These are phyloP conservation scores for Epichloe sylvatica DNA, from an alignment of 2,329 filamentous ascomycete genomes.

Conservation along the genomic window DNA sequence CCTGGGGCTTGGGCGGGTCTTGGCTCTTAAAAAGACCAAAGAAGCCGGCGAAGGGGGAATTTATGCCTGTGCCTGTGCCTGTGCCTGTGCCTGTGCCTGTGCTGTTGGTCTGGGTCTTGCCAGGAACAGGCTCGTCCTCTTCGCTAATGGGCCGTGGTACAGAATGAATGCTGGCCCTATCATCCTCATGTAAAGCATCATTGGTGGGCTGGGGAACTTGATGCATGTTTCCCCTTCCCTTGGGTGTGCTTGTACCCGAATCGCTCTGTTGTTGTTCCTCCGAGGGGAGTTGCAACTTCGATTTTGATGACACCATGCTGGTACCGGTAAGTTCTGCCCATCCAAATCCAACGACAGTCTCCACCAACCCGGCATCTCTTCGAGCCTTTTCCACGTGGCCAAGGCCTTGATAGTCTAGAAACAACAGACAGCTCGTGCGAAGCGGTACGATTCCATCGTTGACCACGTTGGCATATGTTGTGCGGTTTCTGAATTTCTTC, in stretches of 20 bases:
- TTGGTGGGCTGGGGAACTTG: conserved; percentile 59
- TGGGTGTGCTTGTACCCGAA: conserved; percentile 23
- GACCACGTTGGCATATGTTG: conserved; percentile 91
- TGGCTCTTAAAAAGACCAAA: conserved; percentile 60
- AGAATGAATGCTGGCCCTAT: conserved; percentile 42
- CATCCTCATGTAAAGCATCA: conserved; percentile 54
- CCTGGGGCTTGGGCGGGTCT: conserved; percentile 34
- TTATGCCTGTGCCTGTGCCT: conserved; percentile 12
- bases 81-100: conserved; percentile 12
- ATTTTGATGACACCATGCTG: conserved; percentile 37
- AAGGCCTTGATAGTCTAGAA: conserved; percentile 90
- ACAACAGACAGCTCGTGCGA: conserved; percentile 88
- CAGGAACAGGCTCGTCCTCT: conserved; percentile 13
- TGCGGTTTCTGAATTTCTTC: conserved; percentile 78
- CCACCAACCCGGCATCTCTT: conserved; percentile 79
- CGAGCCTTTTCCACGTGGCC: conserved; percentile 89
- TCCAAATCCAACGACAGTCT: conserved; percentile 84
- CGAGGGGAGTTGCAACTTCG: conserved; percentile 28
- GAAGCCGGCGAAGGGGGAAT: conserved; percentile 42
- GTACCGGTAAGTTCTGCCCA: conserved; percentile 80
- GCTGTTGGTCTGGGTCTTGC: conserved; percentile 11
- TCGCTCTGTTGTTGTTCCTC: conserved; percentile 15
- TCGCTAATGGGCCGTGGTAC: conserved; percentile 20
- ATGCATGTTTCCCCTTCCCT: conserved; percentile 22
- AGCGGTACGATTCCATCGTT: conserved; percentile 95